A percentile compares a stretch with the other conserved stretches of the same genome.
Conservation (phyloP, 2,329 filamentous ascomycete genomes). For the Beauveria australis region DNA sequence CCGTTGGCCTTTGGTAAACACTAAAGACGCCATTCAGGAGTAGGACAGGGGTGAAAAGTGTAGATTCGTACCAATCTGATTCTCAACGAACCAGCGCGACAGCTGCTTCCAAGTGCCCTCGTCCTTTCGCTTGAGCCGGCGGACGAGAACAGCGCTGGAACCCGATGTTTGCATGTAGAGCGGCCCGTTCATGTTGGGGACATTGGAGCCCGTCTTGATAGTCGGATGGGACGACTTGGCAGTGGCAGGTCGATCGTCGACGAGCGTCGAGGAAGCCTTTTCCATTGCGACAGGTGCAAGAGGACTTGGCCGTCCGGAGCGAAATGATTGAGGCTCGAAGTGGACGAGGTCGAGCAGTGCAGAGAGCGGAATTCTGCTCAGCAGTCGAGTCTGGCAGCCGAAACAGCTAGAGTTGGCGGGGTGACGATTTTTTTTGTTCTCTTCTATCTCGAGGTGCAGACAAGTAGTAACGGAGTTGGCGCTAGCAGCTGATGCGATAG, state of each 20-base stretch:
- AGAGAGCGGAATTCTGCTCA: background rate
- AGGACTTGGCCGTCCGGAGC: background rate
- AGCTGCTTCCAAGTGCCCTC: slow-evolving; percentile 53
- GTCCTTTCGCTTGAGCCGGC: slow-evolving; percentile 53
- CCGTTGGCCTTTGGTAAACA: background rate
- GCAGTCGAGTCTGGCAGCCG: background rate
- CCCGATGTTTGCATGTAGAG: slow-evolving; percentile 47
- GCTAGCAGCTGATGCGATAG: background rate
- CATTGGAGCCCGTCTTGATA: slow-evolving; percentile 25
- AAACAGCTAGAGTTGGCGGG: background rate
- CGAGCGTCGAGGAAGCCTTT: background rate
- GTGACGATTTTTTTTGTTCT: slow-evolving; percentile 1
- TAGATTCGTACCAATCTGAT: slow-evolving; percentile 63
- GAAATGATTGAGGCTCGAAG: background rate
- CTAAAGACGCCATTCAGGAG: background rate
- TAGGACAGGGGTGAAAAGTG: slow-evolving; percentile 9
- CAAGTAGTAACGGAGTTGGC: slow-evolving; percentile 5
- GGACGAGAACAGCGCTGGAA: slow-evolving; percentile 45
- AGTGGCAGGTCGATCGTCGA: slow-evolving; percentile 10
- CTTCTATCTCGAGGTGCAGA: background rate
- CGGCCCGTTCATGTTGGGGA: slow-evolving; percentile 44
- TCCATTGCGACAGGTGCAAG: background rate
- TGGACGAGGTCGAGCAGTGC: background rate
- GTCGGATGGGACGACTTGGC: slow-evolving; percentile 18
- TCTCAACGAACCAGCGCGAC: slow-evolving; percentile 63